Conservation (phyloP, 768 basidiomycete species). For the Mycena polygramma region DNA sequence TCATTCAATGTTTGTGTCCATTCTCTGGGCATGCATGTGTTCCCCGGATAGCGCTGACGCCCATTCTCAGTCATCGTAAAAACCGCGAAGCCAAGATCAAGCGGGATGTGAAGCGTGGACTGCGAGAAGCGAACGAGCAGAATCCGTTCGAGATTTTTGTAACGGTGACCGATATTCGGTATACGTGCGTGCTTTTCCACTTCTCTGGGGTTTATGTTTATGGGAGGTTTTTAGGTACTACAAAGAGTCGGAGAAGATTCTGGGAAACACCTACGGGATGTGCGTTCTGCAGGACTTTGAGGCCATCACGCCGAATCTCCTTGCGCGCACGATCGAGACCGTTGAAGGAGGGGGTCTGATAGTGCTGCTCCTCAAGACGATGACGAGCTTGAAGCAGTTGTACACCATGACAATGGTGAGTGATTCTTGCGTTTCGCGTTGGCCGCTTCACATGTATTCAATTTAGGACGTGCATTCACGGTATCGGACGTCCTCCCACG, state of each 20-base stretch:
- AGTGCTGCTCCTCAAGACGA: conserved; percentile 92
- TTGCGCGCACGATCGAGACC: conserved; percentile 97
- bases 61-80: conserved; percentile 82
- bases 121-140: conserved; percentile 94
- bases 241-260: conserved; percentile 96
- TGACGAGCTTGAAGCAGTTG: conserved; percentile 91
- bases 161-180: conserved; percentile 98
- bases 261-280: conserved; percentile 99
- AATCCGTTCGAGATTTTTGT: conserved; percentile 99
- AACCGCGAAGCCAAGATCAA: conserved; percentile 98
- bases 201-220: not conserved
- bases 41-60: conserved; percentile 1
- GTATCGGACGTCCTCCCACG: conserved; percentile 93
- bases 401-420: conserved; percentile 90
- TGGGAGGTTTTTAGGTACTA: conserved; percentile 76
- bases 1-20: conserved; percentile 20
- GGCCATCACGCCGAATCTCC: conserved; percentile 96
- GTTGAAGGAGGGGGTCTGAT: conserved; percentile 96
- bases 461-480: conserved; percentile 94
- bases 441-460: not conserved
- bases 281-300: conserved; percentile 97
- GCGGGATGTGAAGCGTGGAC: conserved; percentile 93
- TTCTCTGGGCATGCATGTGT: conserved; percentile 30
- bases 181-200: conserved; percentile 73
- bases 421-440: conserved; percentile 12